Conservation (phyloP, 2,329 filamentous ascomycete genomes). For the Orbilia javanica region DNA sequence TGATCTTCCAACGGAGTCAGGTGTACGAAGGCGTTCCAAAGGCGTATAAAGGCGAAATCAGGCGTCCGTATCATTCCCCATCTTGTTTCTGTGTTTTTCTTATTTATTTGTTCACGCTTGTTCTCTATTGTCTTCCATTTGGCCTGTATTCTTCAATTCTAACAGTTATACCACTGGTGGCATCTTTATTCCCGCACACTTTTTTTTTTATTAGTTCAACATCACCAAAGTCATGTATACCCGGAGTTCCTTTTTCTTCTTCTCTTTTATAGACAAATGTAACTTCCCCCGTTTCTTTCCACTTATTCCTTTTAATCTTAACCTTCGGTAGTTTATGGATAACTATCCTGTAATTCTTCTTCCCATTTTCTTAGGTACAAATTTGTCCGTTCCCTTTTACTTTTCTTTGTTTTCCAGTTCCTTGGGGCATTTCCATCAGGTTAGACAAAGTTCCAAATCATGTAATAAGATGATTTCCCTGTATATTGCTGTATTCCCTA, state of each 20-base stretch:
- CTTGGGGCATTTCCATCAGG: conserved; percentile 29
- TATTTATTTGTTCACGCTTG: neutral
- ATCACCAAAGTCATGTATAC: conserved; percentile 47
- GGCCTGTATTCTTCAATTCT: conserved; percentile 44
- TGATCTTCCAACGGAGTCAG: conserved; percentile 36
- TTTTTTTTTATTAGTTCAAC: conserved; percentile 20
- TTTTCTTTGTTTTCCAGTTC: neutral
- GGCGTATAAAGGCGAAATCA: conserved; percentile 51
- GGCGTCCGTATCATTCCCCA: conserved; percentile 44
- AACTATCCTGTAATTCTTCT: conserved; percentile 48
- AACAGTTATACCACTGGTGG: conserved; percentile 51
- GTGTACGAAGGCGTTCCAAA: conserved; percentile 43
- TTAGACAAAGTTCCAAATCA: conserved; percentile 46
- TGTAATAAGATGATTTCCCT: conserved; percentile 55
- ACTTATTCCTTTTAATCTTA: conserved; percentile 25
- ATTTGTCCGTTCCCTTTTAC: conserved; percentile 3
- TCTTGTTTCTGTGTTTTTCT: conserved; percentile 1
- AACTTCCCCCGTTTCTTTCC: conserved; percentile 1
- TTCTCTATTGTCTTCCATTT: conserved; percentile 7
- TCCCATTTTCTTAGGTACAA: conserved; percentile 12
- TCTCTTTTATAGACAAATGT: conserved; percentile 42
- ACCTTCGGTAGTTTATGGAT: conserved; percentile 18
- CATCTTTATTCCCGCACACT: conserved; percentile 8
- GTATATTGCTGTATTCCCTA: conserved; percentile 19
- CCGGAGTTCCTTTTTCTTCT: conserved; percentile 42